Evolutionary conservation across 768 basidiomycete species (phyloP).

Genomic region (Tulasnella sp.): DNA sequence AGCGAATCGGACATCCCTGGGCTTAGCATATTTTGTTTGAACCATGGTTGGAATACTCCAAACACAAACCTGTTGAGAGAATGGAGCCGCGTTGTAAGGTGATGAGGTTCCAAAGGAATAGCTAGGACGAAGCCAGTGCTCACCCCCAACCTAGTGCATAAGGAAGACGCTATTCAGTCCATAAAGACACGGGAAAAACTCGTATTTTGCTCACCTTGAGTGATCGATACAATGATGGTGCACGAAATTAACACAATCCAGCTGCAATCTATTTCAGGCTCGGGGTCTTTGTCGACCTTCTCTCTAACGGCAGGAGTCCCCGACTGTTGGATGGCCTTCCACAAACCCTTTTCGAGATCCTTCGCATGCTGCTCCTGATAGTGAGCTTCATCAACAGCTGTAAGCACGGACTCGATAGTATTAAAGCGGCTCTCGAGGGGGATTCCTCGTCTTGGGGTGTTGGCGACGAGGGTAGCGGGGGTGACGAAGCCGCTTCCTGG

Average conservation of each 20-base stretch:
- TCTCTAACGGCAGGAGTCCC: neutral
- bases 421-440: conserved; percentile 8
- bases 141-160: conserved; percentile 31
- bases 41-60: conserved; percentile 32
- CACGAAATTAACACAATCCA: conserved; percentile 22
- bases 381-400: conserved; percentile 18
- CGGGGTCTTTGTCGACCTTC: neutral
- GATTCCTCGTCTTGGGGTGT: conserved; percentile 14
- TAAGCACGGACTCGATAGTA: conserved; percentile 5
- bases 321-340: neutral
- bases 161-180: neutral
- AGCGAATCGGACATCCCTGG: conserved; percentile 26
- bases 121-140: too few relatives aligned
- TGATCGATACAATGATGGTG: conserved; percentile 15
- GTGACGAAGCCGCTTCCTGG: neutral
- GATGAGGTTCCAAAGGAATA: too few relatives aligned
- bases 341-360: conserved; percentile 3
- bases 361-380: neutral
- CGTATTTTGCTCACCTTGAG: conserved; percentile 10
- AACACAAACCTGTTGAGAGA: conserved; percentile 26
- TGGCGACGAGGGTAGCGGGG: conserved; percentile 14
- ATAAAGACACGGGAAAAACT: neutral
- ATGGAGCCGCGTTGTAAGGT: neutral
- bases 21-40: conserved; percentile 22
- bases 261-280: conserved; percentile 7